Evolutionary conservation across 805 yeast genomes (phyloP).

Genomic region (Wickerhamiella cacticola): DNA sequence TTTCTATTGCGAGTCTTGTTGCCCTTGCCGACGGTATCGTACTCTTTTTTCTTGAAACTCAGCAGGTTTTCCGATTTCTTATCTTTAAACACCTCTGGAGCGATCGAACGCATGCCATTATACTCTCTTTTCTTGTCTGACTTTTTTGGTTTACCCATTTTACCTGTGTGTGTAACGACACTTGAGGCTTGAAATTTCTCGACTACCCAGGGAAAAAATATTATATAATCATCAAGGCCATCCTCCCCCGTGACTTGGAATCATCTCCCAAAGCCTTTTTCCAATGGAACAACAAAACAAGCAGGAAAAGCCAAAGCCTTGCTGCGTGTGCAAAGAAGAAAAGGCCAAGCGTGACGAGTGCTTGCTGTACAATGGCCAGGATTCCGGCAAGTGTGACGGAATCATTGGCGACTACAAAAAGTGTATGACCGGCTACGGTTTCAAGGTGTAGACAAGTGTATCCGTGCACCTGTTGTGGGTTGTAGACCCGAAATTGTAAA

Average conservation of each 20-base stretch:
- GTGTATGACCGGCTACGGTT: slow-evolving; percentile 92
- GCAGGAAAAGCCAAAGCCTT: slow-evolving; percentile 67
- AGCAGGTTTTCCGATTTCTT: slow-evolving; percentile 20
- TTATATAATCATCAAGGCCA: background rate
- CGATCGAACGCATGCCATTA: slow-evolving; percentile 19
- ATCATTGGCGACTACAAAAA: slow-evolving; percentile 60
- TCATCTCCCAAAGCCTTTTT: background rate
- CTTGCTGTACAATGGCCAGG: slow-evolving; percentile 68
- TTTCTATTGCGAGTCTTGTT: slow-evolving; percentile 22
- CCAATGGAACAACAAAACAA: slow-evolving; percentile 1
- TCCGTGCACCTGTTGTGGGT: no score
- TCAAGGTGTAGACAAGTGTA: slow-evolving; percentile 36
- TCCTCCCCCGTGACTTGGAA: background rate
- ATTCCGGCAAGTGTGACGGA: slow-evolving; percentile 65
- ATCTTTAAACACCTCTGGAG: slow-evolving; percentile 23
- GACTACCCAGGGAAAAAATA: background rate
- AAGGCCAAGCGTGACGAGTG: slow-evolving; percentile 80
- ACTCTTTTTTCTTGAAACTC: slow-evolving; percentile 20
- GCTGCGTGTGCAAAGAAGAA: slow-evolving; percentile 87
- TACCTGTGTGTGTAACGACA: background rate
- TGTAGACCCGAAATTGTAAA: no score
- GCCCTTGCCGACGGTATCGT: slow-evolving; percentile 21
- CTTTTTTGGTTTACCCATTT: slow-evolving; percentile 22
- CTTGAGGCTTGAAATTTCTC: background rate
- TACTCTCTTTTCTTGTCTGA: slow-evolving; percentile 15